Evolutionary conservation across 192 early-diverging fungal species (phyloP), one percentile per base, ranked within the genome.

Genomic region (Coemansia sp.): DNA sequence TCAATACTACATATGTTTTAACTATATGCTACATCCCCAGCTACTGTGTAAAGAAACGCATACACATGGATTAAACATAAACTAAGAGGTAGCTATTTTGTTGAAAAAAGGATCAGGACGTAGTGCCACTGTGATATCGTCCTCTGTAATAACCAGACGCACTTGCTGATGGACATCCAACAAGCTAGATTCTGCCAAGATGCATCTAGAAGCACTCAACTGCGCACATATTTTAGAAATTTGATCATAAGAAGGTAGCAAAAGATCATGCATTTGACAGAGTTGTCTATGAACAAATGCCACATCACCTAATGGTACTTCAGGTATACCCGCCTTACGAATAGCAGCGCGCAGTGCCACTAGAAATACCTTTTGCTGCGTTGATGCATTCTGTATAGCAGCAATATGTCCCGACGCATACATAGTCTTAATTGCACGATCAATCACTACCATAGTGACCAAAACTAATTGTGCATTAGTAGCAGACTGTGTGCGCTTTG

Each of bases 321-420:
- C 92, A 19, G 87, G 82, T 5, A 87, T 60, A 4, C 95, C 96
- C 0, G 76, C 78, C 21, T 86, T 83, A 33, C 92, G 80, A 19
- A 91, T 65, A 19, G 77, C 71, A 32, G 86, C 78, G 6, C 91
- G 78, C 31, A 94, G 61, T 0, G 91, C 81, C 1, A 95, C 84
- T 31, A 98, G 64, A 64, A 96, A 96, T 21, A 98, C 46, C 69
- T 94, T 91, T 64, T 95, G 95, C 61, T 95, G 93, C 36, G 89
- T 57, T 5, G 89, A 89, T n/a, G 86, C 87, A 25, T 76, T 74
- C 65, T 87, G 82, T 27, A 98, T 84, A 67, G 92, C 87, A 4
- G 88, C 74, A 0, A 94, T 85, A 27, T 86, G 80, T 1, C 92
- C 86, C 7, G 95, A 93, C 3, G 86, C 82, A 70, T 89, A 93